These are phyloP conservation scores for Kwoniella sp. DNA, from an alignment of 768 basidiomycete genomes.

Conservation along the genomic window DNA sequence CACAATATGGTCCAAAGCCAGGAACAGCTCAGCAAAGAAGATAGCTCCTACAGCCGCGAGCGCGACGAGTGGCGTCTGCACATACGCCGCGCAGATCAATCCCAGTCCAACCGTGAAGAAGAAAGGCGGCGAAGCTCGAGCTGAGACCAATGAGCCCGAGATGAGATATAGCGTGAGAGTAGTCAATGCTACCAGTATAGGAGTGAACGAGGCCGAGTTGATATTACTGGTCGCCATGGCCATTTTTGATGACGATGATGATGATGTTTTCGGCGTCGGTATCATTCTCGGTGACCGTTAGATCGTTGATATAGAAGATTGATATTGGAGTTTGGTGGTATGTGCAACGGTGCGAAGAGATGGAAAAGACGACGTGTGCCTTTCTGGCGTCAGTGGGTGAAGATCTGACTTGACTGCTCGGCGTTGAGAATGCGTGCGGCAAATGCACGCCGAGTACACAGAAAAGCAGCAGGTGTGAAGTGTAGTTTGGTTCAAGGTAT, in stretches of 20 bases:
- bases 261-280: too few relatives aligned
- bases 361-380: not conserved
- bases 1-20: conserved; percentile 26
- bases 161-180: conserved; percentile 20
- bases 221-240: not conserved
- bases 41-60: not conserved
- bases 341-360: not conserved
- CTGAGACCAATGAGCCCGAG: conserved; percentile 10
- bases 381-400: too few relatives aligned
- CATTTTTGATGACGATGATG: too few relatives aligned
- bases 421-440: too few relatives aligned
- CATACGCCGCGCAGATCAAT: conserved; percentile 6
- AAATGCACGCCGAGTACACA: too few relatives aligned
- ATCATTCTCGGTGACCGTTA: not conserved
- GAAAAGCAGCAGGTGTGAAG: too few relatives aligned
- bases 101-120: conserved; percentile 15
- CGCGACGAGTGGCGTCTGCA: conserved; percentile 3
- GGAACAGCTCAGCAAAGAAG: conserved; percentile 10
- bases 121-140: conserved; percentile 11
- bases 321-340: not conserved
- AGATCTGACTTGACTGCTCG: too few relatives aligned
- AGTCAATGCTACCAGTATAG: conserved; percentile 9
- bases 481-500: too few relatives aligned
- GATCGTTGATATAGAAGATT: not conserved
- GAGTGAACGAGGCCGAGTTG: not conserved